phyloP scores from a whole-genome alignment of 371 early-diverging fungal species.

The Batrachochytrium dendrobatidis region DNA sequence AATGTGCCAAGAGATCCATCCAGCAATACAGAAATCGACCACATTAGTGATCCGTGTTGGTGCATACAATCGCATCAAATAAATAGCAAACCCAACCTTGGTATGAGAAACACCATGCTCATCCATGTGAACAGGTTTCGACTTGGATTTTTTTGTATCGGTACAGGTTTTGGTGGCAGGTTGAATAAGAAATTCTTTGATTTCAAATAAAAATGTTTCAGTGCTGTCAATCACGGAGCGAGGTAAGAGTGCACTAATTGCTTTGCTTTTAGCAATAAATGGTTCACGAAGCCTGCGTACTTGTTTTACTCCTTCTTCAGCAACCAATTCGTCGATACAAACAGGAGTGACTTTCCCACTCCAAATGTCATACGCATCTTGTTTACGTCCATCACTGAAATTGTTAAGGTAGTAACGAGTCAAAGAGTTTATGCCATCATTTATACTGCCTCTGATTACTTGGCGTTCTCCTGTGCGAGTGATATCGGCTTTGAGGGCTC shows the following conservation, averaged over 20 bases:
- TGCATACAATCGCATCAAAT: slow-evolving; percentile 29
- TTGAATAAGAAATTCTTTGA: slow-evolving; percentile 17
- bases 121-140: slow-evolving; percentile 8
- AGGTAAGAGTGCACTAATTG: slow-evolving; percentile 30
- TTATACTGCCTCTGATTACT: slow-evolving; percentile 26
- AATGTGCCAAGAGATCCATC: slow-evolving; percentile 30
- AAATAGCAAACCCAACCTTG: slow-evolving; percentile 21
- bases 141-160: background rate
- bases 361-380: slow-evolving; percentile 41
- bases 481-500: slow-evolving; percentile 49
- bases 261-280: slow-evolving; percentile 18
- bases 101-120: slow-evolving; percentile 14
- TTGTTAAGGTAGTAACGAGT: slow-evolving; percentile 47
- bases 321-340: slow-evolving; percentile 17
- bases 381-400: slow-evolving; percentile 35
- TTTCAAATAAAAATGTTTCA: slow-evolving; percentile 30
- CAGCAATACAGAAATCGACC: slow-evolving; percentile 31
- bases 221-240: slow-evolving; percentile 25
- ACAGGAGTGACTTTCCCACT: slow-evolving; percentile 27
- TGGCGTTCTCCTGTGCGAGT: slow-evolving; percentile 42
- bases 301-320: slow-evolving; percentile 20
- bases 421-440: slow-evolving; percentile 40
- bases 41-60: slow-evolving; percentile 26
- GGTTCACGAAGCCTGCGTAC: slow-evolving; percentile 24
- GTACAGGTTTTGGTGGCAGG: background rate